phyloP scores from a whole-genome alignment of 768 basidiomycete species.

The Tephrocybe rancida region DNA sequence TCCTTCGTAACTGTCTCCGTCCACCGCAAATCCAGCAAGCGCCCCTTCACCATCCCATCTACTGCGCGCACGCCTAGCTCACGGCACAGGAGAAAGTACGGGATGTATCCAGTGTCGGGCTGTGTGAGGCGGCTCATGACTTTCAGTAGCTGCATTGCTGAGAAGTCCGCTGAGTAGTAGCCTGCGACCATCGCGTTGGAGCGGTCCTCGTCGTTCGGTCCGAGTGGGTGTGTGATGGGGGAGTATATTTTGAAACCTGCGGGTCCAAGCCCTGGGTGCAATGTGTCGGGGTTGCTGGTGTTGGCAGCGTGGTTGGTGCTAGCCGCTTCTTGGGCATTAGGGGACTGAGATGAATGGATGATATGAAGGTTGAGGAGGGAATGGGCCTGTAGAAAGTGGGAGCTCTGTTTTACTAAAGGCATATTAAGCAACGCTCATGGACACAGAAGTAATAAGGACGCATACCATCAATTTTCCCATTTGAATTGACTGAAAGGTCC shows the following conservation, averaged over 20 bases:
- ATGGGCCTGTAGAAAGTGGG: conserved; percentile 86
- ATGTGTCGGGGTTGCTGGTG: conserved; percentile 45
- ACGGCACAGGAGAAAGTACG: conserved; percentile 81
- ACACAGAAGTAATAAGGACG: background rate
- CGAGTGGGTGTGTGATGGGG: conserved; percentile 36
- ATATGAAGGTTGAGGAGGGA: conserved; percentile 84
- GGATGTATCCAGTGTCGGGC: conserved; percentile 60
- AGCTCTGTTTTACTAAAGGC: conserved; percentile 68
- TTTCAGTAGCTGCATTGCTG: conserved; percentile 76
- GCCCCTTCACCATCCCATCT: conserved; percentile 82
- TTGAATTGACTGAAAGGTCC: conserved; percentile 59
- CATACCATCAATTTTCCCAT: conserved; percentile 73
- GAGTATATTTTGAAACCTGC: conserved; percentile 68
- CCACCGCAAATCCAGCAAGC: conserved; percentile 77
- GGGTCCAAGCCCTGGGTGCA: conserved; percentile 61
- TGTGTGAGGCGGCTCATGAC: conserved; percentile 81
- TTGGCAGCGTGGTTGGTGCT: conserved; percentile 34
- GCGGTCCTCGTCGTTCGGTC: conserved; percentile 29
- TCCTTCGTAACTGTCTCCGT: conserved; percentile 70
- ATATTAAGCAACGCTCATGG: background rate
- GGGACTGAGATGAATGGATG: conserved; percentile 76
- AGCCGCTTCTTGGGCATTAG: conserved; percentile 32
- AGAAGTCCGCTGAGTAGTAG: conserved; percentile 66
- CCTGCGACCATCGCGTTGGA: conserved; percentile 40
- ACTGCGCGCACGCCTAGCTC: conserved; percentile 84